phyloP scores from a whole-genome alignment of 352 stramenopile species.

The Phytophthora palmivora region DNA sequence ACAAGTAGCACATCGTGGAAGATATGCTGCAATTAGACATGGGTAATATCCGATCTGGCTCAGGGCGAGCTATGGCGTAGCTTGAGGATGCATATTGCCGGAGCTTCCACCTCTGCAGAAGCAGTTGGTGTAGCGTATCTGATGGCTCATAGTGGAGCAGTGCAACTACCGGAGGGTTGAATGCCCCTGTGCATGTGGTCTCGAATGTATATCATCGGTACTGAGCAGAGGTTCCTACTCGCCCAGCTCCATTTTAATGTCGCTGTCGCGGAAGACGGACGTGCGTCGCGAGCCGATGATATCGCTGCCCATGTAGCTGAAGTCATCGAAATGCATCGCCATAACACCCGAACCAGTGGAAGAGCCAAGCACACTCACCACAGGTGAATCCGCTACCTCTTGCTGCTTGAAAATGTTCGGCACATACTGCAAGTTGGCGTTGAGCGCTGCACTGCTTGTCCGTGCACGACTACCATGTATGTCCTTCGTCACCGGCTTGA shows the following conservation, averaged over 20 bases:
- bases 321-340: conserved; percentile 89
- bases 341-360: conserved; percentile 59
- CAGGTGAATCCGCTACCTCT: conserved; percentile 83
- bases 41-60: conserved; percentile 19
- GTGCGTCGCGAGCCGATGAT: conserved; percentile 85
- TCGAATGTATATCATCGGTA: conserved; percentile 8
- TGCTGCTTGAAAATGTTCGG: conserved; percentile 85
- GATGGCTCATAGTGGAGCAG: conserved; percentile 21
- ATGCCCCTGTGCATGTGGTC: conserved; percentile 3
- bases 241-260: conserved; percentile 86
- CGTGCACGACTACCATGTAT: conserved; percentile 39
- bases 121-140: conserved; percentile 1
- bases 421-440: conserved; percentile 79
- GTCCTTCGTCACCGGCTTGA: conserved; percentile 61
- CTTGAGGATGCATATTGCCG: conserved; percentile 20
- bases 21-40: conserved; percentile 29
- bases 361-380: conserved; percentile 54
- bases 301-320: conserved; percentile 90
- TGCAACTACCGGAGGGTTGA: conserved; percentile 36
- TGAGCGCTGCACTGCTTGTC: conserved; percentile 59
- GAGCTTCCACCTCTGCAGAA: conserved; percentile 9
- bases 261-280: conserved; percentile 84
- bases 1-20: conserved; percentile 8
- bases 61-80: conserved; percentile 11
- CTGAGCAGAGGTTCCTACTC: conserved; percentile 42